Conservation (phyloP, 2,329 filamentous ascomycete genomes). For the Phialemonium atrogriseum region DNA sequence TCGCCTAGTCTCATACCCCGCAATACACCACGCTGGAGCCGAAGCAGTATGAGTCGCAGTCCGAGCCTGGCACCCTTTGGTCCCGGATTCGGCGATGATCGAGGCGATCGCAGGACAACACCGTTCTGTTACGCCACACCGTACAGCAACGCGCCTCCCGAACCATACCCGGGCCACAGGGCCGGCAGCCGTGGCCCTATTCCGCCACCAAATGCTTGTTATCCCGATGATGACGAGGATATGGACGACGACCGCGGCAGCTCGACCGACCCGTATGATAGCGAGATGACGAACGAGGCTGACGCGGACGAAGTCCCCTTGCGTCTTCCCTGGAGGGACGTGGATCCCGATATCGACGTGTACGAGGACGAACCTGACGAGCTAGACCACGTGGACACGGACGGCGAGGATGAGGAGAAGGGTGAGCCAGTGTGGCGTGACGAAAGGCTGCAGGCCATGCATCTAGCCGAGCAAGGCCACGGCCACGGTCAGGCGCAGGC, state of each 20-base stretch:
- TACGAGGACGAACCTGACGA: conserved; percentile 23
- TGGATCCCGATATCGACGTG: conserved; percentile 17
- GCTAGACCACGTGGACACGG: conserved; percentile 16
- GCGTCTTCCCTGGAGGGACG: background rate
- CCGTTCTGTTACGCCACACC: conserved; percentile 72
- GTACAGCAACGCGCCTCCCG: conserved; percentile 52
- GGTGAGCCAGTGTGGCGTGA: too few relatives aligned
- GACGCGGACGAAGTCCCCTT: conserved; percentile 5
- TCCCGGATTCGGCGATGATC: conserved; percentile 27
- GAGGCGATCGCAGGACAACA: conserved; percentile 32
- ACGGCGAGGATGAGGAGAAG: conserved; percentile 12
- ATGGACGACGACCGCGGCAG: conserved; percentile 13
- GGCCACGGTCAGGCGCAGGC: conserved; percentile 7
- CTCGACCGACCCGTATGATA: conserved; percentile 17
- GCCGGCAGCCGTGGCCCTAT: conserved; percentile 13
- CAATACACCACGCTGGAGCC: conserved; percentile 49
- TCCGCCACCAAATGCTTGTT: conserved; percentile 9
- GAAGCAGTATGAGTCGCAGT: conserved; percentile 21
- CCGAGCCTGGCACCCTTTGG: conserved; percentile 26
- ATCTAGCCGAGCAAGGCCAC: conserved; percentile 5
- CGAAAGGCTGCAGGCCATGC: conserved; percentile 3
- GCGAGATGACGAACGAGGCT: conserved; percentile 26
- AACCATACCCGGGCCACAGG: conserved; percentile 27
- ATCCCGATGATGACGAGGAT: conserved; percentile 19
- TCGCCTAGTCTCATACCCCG: conserved; percentile 45